Conservation (phyloP, 495 filamentous ascomycete species). For the Clohesyomyces aquaticus region DNA sequence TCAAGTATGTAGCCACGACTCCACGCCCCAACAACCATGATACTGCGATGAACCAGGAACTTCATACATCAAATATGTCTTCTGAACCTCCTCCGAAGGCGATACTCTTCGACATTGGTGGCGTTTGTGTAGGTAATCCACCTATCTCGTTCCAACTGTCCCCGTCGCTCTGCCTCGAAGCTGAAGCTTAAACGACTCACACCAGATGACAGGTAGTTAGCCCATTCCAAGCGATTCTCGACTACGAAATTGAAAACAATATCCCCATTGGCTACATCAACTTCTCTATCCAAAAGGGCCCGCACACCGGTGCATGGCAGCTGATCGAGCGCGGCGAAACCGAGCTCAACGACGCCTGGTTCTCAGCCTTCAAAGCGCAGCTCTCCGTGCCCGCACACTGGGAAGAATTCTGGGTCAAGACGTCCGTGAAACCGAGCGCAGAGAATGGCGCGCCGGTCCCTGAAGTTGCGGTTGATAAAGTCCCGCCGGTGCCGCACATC, state of each 20-base stretch:
- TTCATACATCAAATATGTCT: neutral
- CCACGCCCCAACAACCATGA: slow-evolving; percentile 10
- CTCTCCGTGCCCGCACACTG: slow-evolving; percentile 68
- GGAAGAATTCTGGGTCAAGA: slow-evolving; percentile 58
- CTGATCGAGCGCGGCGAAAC: slow-evolving; percentile 56
- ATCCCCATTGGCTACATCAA: slow-evolving; percentile 92
- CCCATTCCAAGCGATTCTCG: slow-evolving; percentile 87
- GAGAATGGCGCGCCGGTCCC: neutral
- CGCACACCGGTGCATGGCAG: slow-evolving; percentile 85
- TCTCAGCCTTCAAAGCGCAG: slow-evolving; percentile 73
- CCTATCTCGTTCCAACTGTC: neutral
- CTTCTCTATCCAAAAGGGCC: slow-evolving; percentile 75
- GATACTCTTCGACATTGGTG: slow-evolving; percentile 93
- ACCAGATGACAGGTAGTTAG: slow-evolving; percentile 69
- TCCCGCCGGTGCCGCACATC: slow-evolving; percentile 70
- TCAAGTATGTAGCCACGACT: too few species aligned
- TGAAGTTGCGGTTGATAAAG: slow-evolving; percentile 5
- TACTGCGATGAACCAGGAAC: slow-evolving; percentile 14
- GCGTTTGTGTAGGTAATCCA: slow-evolving; percentile 81
- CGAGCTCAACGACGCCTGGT: slow-evolving; percentile 66
- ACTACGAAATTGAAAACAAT: slow-evolving; percentile 74
- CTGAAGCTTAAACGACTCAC: slow-evolving; percentile 6
- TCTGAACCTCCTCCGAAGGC: slow-evolving; percentile 63
- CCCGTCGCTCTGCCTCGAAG: neutral
- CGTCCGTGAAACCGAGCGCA: slow-evolving; percentile 4